A percentile compares a stretch with the other conserved stretches of the same genome.
phyloP scores from a whole-genome alignment of 805 yeast genomes.

The Jamesozyma spencerorum region DNA sequence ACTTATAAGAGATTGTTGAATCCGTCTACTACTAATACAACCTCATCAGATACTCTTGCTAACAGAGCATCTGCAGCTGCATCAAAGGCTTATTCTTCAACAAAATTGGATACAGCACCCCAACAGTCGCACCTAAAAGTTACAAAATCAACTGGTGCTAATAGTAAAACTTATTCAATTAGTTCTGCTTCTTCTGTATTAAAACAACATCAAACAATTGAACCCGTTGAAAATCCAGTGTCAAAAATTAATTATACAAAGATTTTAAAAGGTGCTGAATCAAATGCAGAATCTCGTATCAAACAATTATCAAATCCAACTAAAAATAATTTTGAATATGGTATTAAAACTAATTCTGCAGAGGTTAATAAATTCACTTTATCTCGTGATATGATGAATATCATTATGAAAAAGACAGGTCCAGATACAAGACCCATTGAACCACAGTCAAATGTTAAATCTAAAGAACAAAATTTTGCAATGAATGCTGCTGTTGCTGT shows the following conservation, averaged over 20 bases:
- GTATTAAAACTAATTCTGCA: constrained; percentile 16
- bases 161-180: constrained; percentile 12
- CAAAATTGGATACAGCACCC: constrained; percentile 1
- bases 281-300: constrained; percentile 22
- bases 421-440: constrained; percentile 1
- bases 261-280: constrained; percentile 25
- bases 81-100: constrained; percentile 22
- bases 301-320: constrained; percentile 16
- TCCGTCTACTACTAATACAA: constrained; percentile 23
- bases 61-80: constrained; percentile 19
- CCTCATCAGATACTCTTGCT: constrained; percentile 1
- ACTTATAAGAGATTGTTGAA: constrained; percentile 46
- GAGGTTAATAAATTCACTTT: constrained; percentile 15
- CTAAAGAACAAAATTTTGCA: constrained; percentile 28
- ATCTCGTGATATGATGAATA: constrained; percentile 16
- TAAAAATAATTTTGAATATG: constrained; percentile 13
- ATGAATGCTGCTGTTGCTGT: constrained; percentile 35
- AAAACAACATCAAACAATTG: not conserved
- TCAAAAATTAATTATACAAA: constrained; percentile 16
- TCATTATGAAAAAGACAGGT: constrained; percentile 8
- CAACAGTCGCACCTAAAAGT: not conserved
- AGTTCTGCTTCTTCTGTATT: constrained; percentile 12
- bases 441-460: not conserved
- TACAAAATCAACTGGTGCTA: not conserved
- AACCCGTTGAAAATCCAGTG: not conserved